Percentiles rank a stretch among this genome's conserved stretches.
phyloP scores from a whole-genome alignment of 1,284 basidiomycete genomes.

The Ceratobasidium theobromae region DNA sequence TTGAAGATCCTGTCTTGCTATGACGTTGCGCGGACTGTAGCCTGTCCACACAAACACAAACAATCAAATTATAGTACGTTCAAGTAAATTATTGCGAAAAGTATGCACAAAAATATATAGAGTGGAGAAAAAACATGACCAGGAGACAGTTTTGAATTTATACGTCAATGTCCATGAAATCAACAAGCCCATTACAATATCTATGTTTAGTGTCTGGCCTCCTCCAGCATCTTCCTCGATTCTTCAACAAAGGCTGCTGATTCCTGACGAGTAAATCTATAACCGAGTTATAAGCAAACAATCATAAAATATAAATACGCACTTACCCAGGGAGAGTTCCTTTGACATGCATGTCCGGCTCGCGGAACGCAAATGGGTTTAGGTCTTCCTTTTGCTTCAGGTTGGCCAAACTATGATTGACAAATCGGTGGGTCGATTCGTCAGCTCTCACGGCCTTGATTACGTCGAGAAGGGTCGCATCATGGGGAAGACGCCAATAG shows the following conservation, averaged over 20 bases:
- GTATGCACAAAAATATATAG: too few relatives aligned
- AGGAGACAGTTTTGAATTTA: too few relatives aligned
- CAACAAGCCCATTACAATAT: too few relatives aligned
- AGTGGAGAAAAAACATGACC: too few relatives aligned
- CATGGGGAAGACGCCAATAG: slow-evolving; percentile 73
- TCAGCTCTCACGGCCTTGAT: slow-evolving; percentile 76
- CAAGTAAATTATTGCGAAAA: too few relatives aligned
- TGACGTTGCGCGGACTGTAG: too few relatives aligned
- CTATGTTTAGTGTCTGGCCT: slow-evolving; percentile 9
- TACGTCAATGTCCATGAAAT: too few relatives aligned
- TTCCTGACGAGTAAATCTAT: slow-evolving; percentile 74
- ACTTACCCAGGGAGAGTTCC: slow-evolving; percentile 73
- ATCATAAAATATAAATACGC: neutral
- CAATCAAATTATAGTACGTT: too few relatives aligned
- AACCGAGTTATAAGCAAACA: slow-evolving; percentile 28
- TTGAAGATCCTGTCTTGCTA: too few relatives aligned
- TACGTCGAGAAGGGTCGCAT: slow-evolving; percentile 51
- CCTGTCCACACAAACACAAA: too few relatives aligned
- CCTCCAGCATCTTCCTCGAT: slow-evolving; percentile 47
- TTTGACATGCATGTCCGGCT: slow-evolving; percentile 81
- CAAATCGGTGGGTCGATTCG: slow-evolving; percentile 89
- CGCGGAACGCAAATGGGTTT: slow-evolving; percentile 90
- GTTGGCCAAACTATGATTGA: slow-evolving; percentile 90
- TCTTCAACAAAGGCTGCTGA: slow-evolving; percentile 64
- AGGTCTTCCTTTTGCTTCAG: slow-evolving; percentile 74